A percentile compares a stretch with the other conserved stretches of the same genome.
Conservation (phyloP, 768 basidiomycete species). For the Cystofilobasidium ferigula region DNA sequence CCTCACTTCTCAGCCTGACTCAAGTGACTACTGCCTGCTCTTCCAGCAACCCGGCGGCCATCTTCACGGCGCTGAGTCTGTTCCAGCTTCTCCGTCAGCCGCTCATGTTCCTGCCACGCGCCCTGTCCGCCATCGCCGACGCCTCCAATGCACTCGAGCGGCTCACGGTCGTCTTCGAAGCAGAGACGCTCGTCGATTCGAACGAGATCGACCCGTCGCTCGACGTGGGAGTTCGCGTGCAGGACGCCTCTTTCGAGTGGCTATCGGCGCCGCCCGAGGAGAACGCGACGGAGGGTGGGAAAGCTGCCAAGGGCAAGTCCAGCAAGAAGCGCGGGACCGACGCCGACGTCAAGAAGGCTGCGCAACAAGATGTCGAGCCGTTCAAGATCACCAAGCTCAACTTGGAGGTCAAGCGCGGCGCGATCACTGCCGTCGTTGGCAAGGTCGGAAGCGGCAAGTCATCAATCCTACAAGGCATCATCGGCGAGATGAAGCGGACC, state of each 20-base stretch:
- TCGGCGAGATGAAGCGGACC: slow-evolving; percentile 70
- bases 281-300: slow-evolving; percentile 28
- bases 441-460: slow-evolving; percentile 60
- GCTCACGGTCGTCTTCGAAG: slow-evolving; percentile 47
- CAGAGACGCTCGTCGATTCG: slow-evolving; percentile 45
- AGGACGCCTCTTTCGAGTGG: slow-evolving; percentile 57
- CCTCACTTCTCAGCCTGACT: too few species aligned
- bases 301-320: slow-evolving; percentile 1
- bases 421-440: slow-evolving; percentile 74
- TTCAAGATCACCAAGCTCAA: slow-evolving; percentile 59
- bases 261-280: slow-evolving; percentile 39
- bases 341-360: not conserved
- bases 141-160: slow-evolving; percentile 54
- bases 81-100: slow-evolving; percentile 30
- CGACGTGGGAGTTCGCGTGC: slow-evolving; percentile 45
- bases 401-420: slow-evolving; percentile 59
- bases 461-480: slow-evolving; percentile 48
- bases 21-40: too few species aligned
- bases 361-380: slow-evolving; percentile 32
- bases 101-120: slow-evolving; percentile 36
- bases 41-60: slow-evolving; percentile 48
- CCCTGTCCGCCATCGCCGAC: slow-evolving; percentile 53
- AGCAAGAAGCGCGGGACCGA: not conserved
- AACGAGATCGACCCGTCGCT: slow-evolving; percentile 44
- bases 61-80: slow-evolving; percentile 58